Evolutionary conservation across 495 filamentous ascomycete genomes (phyloP).

Genomic region (Penicillium pancosmium): DNA sequence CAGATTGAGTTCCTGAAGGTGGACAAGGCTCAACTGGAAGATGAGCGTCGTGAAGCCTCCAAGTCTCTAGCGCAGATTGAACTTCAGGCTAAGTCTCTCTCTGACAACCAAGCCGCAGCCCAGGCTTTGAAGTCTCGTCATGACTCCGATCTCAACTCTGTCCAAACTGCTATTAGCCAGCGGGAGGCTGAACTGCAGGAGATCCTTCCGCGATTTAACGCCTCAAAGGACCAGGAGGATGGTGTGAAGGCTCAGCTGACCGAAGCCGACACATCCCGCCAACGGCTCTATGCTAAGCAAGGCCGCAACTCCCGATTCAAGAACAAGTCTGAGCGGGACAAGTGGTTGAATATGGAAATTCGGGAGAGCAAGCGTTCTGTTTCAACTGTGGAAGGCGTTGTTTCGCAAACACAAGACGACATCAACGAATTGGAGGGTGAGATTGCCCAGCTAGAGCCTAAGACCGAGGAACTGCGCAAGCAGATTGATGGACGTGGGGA

Average conservation of each 20-base stretch:
- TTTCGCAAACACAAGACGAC: slow-evolving; percentile 81
- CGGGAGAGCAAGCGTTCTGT: slow-evolving; percentile 76
- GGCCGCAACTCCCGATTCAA: slow-evolving; percentile 86
- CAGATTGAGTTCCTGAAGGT: slow-evolving; percentile 83
- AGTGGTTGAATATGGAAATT: slow-evolving; percentile 78
- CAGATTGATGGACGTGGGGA: slow-evolving; percentile 78
- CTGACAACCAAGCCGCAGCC: slow-evolving; percentile 77
- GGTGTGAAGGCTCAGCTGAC: slow-evolving; percentile 69
- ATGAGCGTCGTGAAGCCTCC: slow-evolving; percentile 81
- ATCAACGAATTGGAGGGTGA: slow-evolving; percentile 72
- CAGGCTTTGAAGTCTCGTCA: slow-evolving; percentile 70
- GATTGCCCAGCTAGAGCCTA: slow-evolving; percentile 70
- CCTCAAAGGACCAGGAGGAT: slow-evolving; percentile 72
- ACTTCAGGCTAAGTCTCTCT: slow-evolving; percentile 76
- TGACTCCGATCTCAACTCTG: slow-evolving; percentile 70
- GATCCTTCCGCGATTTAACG: slow-evolving; percentile 72
- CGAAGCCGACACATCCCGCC: slow-evolving; percentile 71
- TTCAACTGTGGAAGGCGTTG: slow-evolving; percentile 77
- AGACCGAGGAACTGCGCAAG: slow-evolving; percentile 68
- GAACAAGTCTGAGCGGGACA: slow-evolving; percentile 85
- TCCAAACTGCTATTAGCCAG: slow-evolving; percentile 71
- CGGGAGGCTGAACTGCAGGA: slow-evolving; percentile 76
- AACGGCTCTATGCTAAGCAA: slow-evolving; percentile 91
- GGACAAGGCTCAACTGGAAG: slow-evolving; percentile 87
- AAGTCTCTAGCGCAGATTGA: slow-evolving; percentile 81